A percentile compares a stretch with the other conserved stretches of the same genome.
Evolutionary conservation across 176 grass and related monocot genomes (phyloP).

Genomic region (Secale cereale): DNA sequence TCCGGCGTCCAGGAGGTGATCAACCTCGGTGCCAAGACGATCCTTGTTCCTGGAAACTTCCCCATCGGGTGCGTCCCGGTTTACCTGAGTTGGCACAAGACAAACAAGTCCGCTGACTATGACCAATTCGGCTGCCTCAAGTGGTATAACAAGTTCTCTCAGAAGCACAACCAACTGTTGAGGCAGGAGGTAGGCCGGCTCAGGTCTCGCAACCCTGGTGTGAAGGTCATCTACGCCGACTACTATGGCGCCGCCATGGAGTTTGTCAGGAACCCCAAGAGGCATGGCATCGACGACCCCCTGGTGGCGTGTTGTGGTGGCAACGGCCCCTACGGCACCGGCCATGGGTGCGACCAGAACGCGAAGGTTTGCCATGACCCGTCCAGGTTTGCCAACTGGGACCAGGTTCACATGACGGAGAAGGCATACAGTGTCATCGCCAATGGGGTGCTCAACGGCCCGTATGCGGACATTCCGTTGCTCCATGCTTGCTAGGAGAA

Average conservation of each 20-base stretch:
- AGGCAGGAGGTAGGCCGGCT: background rate
- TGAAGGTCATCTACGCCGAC: slow-evolving; percentile 15
- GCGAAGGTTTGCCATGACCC: background rate
- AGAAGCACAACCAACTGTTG: slow-evolving; percentile 37
- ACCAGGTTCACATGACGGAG: background rate
- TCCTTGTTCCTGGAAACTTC: background rate
- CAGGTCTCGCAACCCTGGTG: slow-evolving; percentile 9
- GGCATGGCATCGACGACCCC: background rate
- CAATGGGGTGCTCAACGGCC: background rate
- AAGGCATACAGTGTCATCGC: background rate
- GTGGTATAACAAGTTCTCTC: slow-evolving; percentile 35
- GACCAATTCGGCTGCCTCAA: slow-evolving; percentile 31
- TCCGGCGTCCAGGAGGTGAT: slow-evolving; percentile 28
- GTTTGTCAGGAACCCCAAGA: background rate
- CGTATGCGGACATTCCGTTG: background rate
- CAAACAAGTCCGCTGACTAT: slow-evolving; percentile 18
- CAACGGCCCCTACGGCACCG: background rate
- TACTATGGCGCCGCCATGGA: slow-evolving; percentile 21
- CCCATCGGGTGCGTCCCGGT: background rate
- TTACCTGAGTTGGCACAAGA: background rate
- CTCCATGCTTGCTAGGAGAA: background rate
- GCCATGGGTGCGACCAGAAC: background rate
- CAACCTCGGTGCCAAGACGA: too few relatives aligned
- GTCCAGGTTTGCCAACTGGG: background rate
- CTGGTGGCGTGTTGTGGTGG: background rate